Percentiles rank a stretch among this genome's conserved stretches.
phyloP scores from a whole-genome alignment of 495 filamentous ascomycete genomes.

The Endocarpon pusillum region DNA sequence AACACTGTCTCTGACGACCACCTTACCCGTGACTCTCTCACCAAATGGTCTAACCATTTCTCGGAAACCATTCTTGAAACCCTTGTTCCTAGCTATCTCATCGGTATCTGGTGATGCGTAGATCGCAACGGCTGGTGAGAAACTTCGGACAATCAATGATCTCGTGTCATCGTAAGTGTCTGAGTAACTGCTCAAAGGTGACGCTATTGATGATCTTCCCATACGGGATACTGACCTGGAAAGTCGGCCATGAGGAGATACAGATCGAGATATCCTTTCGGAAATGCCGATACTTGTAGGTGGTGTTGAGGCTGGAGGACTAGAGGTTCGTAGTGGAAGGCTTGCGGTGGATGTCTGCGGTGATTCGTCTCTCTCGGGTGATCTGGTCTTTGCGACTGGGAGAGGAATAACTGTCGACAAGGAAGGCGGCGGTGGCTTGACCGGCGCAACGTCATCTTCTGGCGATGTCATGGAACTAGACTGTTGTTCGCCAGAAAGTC shows the following conservation, averaged over 20 bases:
- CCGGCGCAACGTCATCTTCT: constrained; percentile 41
- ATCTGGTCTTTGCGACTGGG: constrained; percentile 33
- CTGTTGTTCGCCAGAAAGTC: too few relatives aligned
- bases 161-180: constrained; percentile 45
- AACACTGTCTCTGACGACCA: constrained; percentile 76
- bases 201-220: constrained; percentile 37
- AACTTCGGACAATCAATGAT: constrained; percentile 61
- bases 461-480: constrained; percentile 41
- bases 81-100: constrained; percentile 64
- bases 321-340: constrained; percentile 32
- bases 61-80: constrained; percentile 63
- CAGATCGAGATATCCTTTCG: constrained; percentile 23
- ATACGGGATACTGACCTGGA: constrained; percentile 41
- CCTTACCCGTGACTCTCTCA: constrained; percentile 73
- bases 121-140: constrained; percentile 73
- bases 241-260: constrained; percentile 33
- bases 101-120: constrained; percentile 74
- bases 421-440: constrained; percentile 43
- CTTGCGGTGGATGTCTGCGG: constrained; percentile 27
- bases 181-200: constrained; percentile 29
- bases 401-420: constrained; percentile 35
- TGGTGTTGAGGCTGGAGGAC: constrained; percentile 29
- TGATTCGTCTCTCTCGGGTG: constrained; percentile 23
- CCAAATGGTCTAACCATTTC: constrained; percentile 81
- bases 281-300: constrained; percentile 17